Base-by-base conservation (phyloP, 1,284 basidiomycete species). In the Vanrija humicola region DNA sequence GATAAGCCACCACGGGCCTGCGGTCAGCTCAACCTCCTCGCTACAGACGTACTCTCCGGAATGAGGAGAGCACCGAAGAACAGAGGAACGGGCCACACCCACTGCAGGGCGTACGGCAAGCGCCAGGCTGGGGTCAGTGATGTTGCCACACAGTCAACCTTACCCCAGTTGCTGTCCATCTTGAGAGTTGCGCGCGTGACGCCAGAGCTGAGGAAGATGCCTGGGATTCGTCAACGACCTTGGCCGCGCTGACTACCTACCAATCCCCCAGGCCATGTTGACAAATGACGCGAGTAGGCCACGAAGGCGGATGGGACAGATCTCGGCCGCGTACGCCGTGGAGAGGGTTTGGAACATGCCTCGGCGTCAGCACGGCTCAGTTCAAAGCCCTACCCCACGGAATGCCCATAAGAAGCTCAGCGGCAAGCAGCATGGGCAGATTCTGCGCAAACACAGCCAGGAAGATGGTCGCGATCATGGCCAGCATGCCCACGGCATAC, bases 301-400 rank as follows among this genome's bases (percentile, higher is more conserved):
- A 21, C 79, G 79, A 6, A 81, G 73, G 16, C 68, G 67, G 39
- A 79, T 77, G 5, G 79, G 79, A 48, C 75, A 77, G 39, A 81
- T 70, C 48, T 81, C 79, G 23, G 76, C 75, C 19, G 79, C 78
- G 61, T 79, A 80, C 0, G 77, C 72, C 28, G 74, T 74, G 6
- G 78, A 77, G 3, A 79, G 65, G 2, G 77, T 77, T 62, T 79
- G 52, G 54, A 58, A 55, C 18, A 58, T 10, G 4, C n/a, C n/a
- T n/a, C n/a, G n/a, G n/a, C n/a, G n/a, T n/a, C n/a, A n/a, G n/a
- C n/a, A n/a, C n/a, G n/a, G n/a, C n/a, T n/a, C n/a, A n/a, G n/a
- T n/a, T n/a, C n/a, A n/a, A n/a, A n/a, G n/a, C n/a, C n/a, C n/a
- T n/a, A n/a, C 48, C 51, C 64, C 64, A 63, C 38, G 45, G 39